These are phyloP conservation scores for Zasmidium cellare DNA, from an alignment of 2,329 filamentous ascomycete genomes.

Conservation along the genomic window DNA sequence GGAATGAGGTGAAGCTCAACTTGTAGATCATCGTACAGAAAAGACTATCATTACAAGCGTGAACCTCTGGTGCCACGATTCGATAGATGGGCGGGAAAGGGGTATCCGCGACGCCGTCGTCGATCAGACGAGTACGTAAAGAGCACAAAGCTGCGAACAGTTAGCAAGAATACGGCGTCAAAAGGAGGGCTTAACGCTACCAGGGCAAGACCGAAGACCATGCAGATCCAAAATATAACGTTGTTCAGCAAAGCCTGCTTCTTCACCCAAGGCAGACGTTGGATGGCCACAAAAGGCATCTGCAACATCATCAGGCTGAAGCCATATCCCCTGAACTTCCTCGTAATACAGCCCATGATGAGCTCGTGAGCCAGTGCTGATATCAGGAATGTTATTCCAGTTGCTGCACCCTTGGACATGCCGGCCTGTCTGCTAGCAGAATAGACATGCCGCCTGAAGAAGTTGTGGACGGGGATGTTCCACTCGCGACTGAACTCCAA, in stretches of 20 bases:
- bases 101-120: background rate
- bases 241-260: conserved; percentile 73
- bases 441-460: conserved; percentile 93
- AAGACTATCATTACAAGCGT: background rate
- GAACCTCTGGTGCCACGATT: background rate
- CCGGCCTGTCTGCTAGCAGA: conserved; percentile 69
- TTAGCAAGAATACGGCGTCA: background rate
- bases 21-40: background rate
- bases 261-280: conserved; percentile 75
- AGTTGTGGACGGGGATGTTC: conserved; percentile 97
- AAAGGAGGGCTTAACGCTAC: conserved; percentile 35
- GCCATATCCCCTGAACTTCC: conserved; percentile 92
- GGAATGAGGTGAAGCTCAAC: no score
- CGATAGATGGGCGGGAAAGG: background rate
- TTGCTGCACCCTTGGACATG: conserved; percentile 75
- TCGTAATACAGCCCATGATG: conserved; percentile 96
- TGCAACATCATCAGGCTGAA: conserved; percentile 96
- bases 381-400: conserved; percentile 87
- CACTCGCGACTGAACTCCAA: conserved; percentile 87
- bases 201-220: conserved; percentile 35
- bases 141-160: background rate
- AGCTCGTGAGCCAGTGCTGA: conserved; percentile 89
- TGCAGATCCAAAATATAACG: conserved; percentile 25
- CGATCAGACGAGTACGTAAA: background rate
- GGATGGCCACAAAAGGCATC: conserved; percentile 89